Conservation (phyloP, 805 yeast genomes). For the Candida berthetii region DNA sequence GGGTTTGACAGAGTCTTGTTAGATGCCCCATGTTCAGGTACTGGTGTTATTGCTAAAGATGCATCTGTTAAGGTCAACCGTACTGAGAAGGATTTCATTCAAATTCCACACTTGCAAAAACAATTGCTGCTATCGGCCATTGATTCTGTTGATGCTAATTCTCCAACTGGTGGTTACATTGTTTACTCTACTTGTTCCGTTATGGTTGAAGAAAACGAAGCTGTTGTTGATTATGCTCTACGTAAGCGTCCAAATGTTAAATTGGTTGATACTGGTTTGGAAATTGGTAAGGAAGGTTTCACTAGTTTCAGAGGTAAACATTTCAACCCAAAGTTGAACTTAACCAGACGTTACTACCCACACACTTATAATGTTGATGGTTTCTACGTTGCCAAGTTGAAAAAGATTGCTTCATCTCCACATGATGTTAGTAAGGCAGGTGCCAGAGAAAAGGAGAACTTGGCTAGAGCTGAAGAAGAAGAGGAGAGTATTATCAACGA, state of each 20-base stretch:
- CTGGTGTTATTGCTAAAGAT: slow-evolving; percentile 98
- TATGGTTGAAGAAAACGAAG: slow-evolving; percentile 97
- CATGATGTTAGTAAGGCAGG: slow-evolving; percentile 83
- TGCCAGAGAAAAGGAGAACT: slow-evolving; percentile 76
- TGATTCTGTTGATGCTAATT: slow-evolving; percentile 93
- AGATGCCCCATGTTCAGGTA: slow-evolving; percentile 99
- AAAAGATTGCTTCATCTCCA: slow-evolving; percentile 82
- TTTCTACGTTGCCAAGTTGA: slow-evolving; percentile 93
- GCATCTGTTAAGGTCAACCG: slow-evolving; percentile 89
- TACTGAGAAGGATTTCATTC: slow-evolving; percentile 94
- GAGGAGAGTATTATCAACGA: slow-evolving; percentile 79
- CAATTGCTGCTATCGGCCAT: slow-evolving; percentile 91
- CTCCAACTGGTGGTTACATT: slow-evolving; percentile 86
- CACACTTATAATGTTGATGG: slow-evolving; percentile 99
- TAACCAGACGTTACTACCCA: slow-evolving; percentile 95
- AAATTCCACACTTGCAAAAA: slow-evolving; percentile 94
- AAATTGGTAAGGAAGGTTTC: slow-evolving; percentile 95
- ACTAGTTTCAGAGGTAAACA: slow-evolving; percentile 89
- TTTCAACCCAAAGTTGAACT: slow-evolving; percentile 66
- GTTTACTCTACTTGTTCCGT: slow-evolving; percentile 98
- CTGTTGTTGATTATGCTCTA: slow-evolving; percentile 96
- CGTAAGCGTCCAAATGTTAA: slow-evolving; percentile 95
- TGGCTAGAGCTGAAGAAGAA: slow-evolving; percentile 76
- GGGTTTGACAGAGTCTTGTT: slow-evolving; percentile 93
- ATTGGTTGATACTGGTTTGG: slow-evolving; percentile 86